A percentile compares a stretch with the other conserved stretches of the same genome.
Conservation (phyloP, 257 asterid genomes). For the Mitragyna speciosa region DNA sequence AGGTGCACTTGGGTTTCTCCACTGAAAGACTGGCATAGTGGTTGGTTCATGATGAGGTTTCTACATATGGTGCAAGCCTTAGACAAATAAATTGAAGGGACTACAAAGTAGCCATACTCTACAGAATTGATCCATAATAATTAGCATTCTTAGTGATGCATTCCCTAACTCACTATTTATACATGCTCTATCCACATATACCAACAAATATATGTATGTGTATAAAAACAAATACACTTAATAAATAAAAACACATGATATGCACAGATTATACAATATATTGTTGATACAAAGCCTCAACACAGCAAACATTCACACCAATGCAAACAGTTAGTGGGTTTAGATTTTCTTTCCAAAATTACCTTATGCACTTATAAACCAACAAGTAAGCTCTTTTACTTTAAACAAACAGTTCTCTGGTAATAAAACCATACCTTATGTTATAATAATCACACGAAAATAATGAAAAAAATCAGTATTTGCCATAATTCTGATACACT, state of each 20-base stretch:
- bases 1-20: no score
- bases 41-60: background rate
- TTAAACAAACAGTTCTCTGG: background rate
- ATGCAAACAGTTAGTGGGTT: background rate
- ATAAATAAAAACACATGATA: background rate
- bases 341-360: background rate
- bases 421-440: background rate
- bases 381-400: background rate
- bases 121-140: background rate
- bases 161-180: background rate
- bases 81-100: background rate
- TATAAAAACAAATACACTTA: no score
- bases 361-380: background rate
- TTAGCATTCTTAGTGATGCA: background rate
- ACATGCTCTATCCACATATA: background rate
- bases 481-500: background rate
- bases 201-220: no score
- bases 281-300: background rate
- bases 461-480: background rate
- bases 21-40: background rate
- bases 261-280: background rate
- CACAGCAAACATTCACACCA: background rate
- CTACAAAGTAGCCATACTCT: background rate
- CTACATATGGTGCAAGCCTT: background rate
- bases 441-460: background rate